Base-by-base conservation (phyloP, 1,284 basidiomycete species). In the Cutaneotrichosporon sp. region DNA sequence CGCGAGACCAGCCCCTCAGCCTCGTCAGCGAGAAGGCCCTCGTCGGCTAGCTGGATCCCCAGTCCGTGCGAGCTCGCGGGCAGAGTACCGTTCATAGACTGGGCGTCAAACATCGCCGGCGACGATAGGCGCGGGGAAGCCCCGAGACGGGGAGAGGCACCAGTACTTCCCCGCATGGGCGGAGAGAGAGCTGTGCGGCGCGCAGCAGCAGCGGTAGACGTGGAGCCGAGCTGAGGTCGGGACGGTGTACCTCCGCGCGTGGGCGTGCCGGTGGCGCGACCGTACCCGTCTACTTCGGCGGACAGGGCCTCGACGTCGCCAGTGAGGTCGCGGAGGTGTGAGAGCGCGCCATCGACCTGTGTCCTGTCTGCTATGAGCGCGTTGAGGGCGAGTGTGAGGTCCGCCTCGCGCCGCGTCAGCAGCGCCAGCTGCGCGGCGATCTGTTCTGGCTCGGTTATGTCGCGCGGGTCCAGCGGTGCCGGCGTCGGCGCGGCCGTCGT, bases 321-420 rank as follows among this genome's bases (percentile, higher is more conserved):
- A 7, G 81, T 73, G 10, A 96, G 79, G 7, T 79, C 70, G 41
- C 83, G 80, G 7, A 94, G 77, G 22, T 83, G 81, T 8, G 75
- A 64, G 36, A 92, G 78, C 17, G 89, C 84, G 20, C 76, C 69
- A 35, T 83, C 72, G 46, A 92, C 83, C 12, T 85, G 83, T 18
- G 84, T 80, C 46, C 82, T 79, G 53, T 84, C 79, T 39, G 85
- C 81, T 20, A 94, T 79, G 22, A 92, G 77, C 43, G 82, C 78
- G 4, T 86, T 79, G 46, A 94, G 81, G n/a, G 85, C 84, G 47
- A 81, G 79, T 12, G 89, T 88, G 15, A 93, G 80, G 22, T 84
- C 79, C 34, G 84, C 79, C 65, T 93, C 89, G 69, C 88, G 83
- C 13, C 84, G 81, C 62, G 91, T 84, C 35, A 90, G 81, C 20